Percentiles rank a stretch among this genome's conserved stretches.
These are phyloP conservation scores for Sextonia rubra DNA, from an alignment of 164 flowering plant species.

Conservation along the genomic window DNA sequence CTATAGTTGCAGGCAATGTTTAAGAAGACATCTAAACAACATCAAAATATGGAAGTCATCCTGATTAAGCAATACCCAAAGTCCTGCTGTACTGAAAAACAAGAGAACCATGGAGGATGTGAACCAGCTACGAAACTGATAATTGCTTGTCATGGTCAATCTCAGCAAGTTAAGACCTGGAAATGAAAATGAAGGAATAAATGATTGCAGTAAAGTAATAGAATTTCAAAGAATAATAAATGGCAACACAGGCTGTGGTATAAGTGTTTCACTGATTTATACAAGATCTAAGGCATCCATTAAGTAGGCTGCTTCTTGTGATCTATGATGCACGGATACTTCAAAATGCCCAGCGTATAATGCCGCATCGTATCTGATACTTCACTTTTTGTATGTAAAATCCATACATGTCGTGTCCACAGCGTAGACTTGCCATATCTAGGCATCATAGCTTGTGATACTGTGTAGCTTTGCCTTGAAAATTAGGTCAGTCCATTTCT, in stretches of 20 bases:
- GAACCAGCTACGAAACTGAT: conserved; percentile 88
- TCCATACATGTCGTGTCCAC: too few relatives aligned
- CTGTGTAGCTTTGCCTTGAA: not conserved
- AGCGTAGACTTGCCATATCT: too few relatives aligned
- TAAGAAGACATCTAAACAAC: not conserved
- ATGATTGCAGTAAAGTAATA: not conserved
- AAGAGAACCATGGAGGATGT: conserved; percentile 87
- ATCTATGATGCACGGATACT: too few relatives aligned
- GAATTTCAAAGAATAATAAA: not conserved
- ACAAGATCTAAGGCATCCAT: not conserved
- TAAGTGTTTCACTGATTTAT: not conserved
- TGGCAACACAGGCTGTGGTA: too few relatives aligned
- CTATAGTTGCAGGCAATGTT: not conserved
- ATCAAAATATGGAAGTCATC: not conserved
- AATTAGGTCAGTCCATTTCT: not conserved
- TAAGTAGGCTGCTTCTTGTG: not conserved
- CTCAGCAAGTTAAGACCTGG: conserved; percentile 82
- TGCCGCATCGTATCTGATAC: too few relatives aligned
- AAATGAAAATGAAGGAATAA: conserved; percentile 10
- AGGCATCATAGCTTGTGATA: too few relatives aligned
- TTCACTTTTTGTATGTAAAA: too few relatives aligned
- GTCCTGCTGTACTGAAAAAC: conserved; percentile 91
- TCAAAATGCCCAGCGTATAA: too few relatives aligned
- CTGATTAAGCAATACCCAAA: conserved; percentile 60
- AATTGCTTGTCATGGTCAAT: conserved; percentile 72